Evolutionary conservation across 108 stramenopile species (phyloP).

Genomic region (Stephanodiscus minutulus): DNA sequence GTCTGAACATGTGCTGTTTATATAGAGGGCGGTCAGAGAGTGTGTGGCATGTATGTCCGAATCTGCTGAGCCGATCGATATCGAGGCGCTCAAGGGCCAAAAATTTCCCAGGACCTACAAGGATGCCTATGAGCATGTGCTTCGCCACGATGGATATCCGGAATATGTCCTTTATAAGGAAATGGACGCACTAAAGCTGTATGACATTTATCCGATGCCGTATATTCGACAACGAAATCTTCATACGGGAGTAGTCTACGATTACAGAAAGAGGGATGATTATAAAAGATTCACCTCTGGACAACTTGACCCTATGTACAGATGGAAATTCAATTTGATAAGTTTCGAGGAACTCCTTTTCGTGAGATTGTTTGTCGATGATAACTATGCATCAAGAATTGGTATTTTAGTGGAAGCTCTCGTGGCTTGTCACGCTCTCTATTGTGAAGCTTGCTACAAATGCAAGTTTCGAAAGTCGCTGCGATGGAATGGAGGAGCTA

Average conservation of each 20-base stretch:
- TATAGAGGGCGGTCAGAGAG: not conserved
- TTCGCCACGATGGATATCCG: not conserved
- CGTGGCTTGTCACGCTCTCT: not conserved
- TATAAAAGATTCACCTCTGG: not conserved
- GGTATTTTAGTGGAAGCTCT: not conserved
- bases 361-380: slow-evolving; percentile 5
- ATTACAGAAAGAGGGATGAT: not conserved
- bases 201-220: not conserved
- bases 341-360: not conserved
- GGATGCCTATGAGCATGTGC: slow-evolving; percentile 16
- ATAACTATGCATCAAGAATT: not conserved
- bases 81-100: not conserved
- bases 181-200: not conserved
- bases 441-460: slow-evolving; percentile 8
- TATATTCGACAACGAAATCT: not conserved
- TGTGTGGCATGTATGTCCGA: not conserved
- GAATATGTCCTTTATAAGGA: not conserved
- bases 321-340: not conserved
- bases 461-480: slow-evolving; percentile 10
- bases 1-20: not conserved
- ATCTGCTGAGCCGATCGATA: not conserved
- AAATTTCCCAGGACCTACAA: slow-evolving; percentile 1
- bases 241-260: not conserved
- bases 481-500: slow-evolving; percentile 14
- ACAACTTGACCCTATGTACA: slow-evolving; percentile 1